Evolutionary conservation across 2,329 filamentous ascomycete genomes (phyloP), one percentile per base, ranked within the genome.

Genomic region (Emergomyces pasteurianus): DNA sequence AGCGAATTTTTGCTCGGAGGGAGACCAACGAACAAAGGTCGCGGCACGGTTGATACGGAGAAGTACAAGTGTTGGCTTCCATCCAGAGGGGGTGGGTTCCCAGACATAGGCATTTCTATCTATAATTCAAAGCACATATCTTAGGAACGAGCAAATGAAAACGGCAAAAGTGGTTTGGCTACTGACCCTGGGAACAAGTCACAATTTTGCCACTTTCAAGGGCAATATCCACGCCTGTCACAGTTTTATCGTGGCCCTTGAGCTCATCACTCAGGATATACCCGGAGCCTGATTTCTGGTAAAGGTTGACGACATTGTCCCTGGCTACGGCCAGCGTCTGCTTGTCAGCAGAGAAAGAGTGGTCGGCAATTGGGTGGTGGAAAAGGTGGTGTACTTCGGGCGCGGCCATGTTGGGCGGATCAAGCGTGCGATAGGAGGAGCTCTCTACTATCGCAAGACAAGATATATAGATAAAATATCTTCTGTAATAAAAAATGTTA

Each of bases 21-120:
- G 94, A 26, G 91, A 95, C 94, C 94, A 99, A 70, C 94, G 89
- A 58, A 96, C 94, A 72, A 92, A 96, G 0, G 94, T 99, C 3
- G 94, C 94, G 21, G 94, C 94, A 63, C 94, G 86, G 78, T 95
- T 96, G 78, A 99, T 96, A 71, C 94, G 90, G 58, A 99, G 88
- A 63, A 99, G 87, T 21, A 99, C 94, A 59, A 99, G 85, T 0
- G 94, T 99, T 3, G 94, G 94, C 77, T 96, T 97, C 85, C 95
- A 99, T 61, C 92, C 92, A 47, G 85, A 82, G 1, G 89, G 84
- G n/a, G 90, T 92, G 23, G 89, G 90, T 73, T 99, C 94, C 94
- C 94, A 99, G 59, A 99, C 94, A 67, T 97, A 87, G 63, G 94
- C 94, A 75, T 99, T 99, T 68, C 94, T 89, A 76, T 99, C 94